Conservation (phyloP, 148 eudicot genomes). For the Arbutus unedo region DNA sequence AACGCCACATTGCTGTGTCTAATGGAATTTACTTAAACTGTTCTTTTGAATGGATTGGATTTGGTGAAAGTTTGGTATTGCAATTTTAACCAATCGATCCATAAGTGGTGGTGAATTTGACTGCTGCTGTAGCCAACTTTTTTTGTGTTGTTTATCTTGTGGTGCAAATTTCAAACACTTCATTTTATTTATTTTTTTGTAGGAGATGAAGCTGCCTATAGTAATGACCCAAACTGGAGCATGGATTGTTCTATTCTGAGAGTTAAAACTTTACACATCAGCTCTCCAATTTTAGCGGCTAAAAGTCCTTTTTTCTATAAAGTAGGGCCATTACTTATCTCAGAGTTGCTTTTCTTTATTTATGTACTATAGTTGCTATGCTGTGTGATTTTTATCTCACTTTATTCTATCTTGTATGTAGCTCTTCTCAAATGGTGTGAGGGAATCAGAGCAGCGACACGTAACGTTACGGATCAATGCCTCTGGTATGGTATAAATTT, state of each 20-base stretch:
- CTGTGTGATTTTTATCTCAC: neutral
- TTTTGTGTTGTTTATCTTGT: neutral
- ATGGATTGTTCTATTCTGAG: slow-evolving; percentile 69
- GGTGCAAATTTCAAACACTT: neutral
- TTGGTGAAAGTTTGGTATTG: neutral
- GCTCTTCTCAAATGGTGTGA: slow-evolving; percentile 98
- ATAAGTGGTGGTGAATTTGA: neutral
- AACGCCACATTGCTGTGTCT: neutral
- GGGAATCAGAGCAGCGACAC: slow-evolving; percentile 95
- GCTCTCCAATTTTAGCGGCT: slow-evolving; percentile 98
- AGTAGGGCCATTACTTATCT: slow-evolving; percentile 30
- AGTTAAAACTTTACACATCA: slow-evolving; percentile 78
- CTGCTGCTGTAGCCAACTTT: neutral
- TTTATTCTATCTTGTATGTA: slow-evolving; percentile 28
- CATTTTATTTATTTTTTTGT: slow-evolving; percentile 12
- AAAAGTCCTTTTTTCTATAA: slow-evolving; percentile 96
- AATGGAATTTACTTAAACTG: neutral
- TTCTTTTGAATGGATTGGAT: neutral
- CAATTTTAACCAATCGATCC: neutral
- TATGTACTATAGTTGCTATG: neutral
- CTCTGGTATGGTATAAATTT: slow-evolving; percentile 58
- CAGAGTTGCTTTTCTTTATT: neutral
- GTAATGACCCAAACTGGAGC: slow-evolving; percentile 77
- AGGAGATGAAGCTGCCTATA: slow-evolving; percentile 84
- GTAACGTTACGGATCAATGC: slow-evolving; percentile 82